These are phyloP conservation scores for Tanacetum coccineum DNA, from an alignment of 129 eudicot genomes.

Conservation along the genomic window DNA sequence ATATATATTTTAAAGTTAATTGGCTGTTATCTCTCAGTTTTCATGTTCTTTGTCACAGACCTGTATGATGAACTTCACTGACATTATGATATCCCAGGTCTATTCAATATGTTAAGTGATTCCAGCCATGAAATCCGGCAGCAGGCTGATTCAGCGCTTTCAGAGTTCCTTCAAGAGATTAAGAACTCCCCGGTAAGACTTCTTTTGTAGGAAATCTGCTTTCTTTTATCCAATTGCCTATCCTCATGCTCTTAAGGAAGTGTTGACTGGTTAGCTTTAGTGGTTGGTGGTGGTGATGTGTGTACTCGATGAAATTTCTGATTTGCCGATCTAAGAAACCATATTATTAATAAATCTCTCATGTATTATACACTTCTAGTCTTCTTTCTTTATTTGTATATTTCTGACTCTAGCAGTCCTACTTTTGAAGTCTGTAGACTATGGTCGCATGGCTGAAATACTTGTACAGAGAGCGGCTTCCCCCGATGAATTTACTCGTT, in stretches of 20 bases:
- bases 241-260: conserved; percentile 11
- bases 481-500: conserved; percentile 86
- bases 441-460: conserved; percentile 99
- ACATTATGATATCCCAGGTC: conserved; percentile 52
- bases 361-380: conserved; percentile 10
- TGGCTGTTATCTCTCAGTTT: conserved; percentile 4
- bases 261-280: conserved; percentile 6
- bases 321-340: conserved; percentile 7
- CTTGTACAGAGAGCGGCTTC: conserved; percentile 96
- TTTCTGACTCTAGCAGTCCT: conserved; percentile 49
- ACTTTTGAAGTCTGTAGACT: conserved; percentile 96
- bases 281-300: conserved; percentile 13
- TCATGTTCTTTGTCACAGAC: conserved; percentile 10
- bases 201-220: conserved; percentile 23
- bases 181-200: conserved; percentile 89
- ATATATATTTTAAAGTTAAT: conserved; percentile 14
- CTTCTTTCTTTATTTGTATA: conserved; percentile 25
- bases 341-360: conserved; percentile 4
- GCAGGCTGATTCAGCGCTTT: conserved; percentile 96
- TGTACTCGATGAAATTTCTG: conserved; percentile 13
- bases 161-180: conserved; percentile 96
- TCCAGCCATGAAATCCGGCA: conserved; percentile 95
- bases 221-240: conserved; percentile 9
- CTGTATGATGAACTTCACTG: conserved; percentile 23
- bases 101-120: conserved; percentile 96